phyloP scores from a whole-genome alignment of 1,284 basidiomycete genomes.

The Trichosporon sp. region DNA sequence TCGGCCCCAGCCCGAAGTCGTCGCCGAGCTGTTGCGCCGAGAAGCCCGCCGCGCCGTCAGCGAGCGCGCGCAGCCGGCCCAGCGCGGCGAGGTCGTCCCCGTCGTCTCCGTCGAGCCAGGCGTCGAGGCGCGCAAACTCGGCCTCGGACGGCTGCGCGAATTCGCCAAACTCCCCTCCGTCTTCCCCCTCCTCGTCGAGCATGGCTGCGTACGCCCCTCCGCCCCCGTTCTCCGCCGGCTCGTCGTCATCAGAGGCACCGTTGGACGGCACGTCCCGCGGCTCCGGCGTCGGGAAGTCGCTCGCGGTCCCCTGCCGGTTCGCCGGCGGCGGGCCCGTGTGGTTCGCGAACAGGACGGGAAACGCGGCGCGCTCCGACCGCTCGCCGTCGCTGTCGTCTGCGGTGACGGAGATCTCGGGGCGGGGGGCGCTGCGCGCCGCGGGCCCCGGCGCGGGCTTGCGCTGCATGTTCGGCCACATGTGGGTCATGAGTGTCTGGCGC shows the following conservation, averaged over 20 bases:
- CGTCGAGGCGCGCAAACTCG: conserved; percentile 41
- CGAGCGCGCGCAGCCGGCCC: background rate
- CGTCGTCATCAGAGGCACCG: conserved; percentile 6
- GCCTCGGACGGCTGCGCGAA: conserved; percentile 19
- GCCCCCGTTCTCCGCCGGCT: background rate
- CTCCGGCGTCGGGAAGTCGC: conserved; percentile 15
- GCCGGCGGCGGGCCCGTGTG: background rate
- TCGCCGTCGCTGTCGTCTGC: conserved; percentile 13
- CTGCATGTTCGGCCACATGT: conserved; percentile 44
- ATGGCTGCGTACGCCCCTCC: background rate
- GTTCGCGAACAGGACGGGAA: conserved; percentile 17
- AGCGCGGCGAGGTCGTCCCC: conserved; percentile 10
- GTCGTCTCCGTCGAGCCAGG: conserved; percentile 38
- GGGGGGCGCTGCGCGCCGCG: background rate
- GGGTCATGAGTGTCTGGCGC: conserved; percentile 44
- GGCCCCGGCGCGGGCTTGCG: conserved; percentile 13
- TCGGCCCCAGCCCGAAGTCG: background rate
- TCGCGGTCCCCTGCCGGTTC: conserved; percentile 3
- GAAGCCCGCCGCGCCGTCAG: background rate
- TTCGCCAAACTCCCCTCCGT: conserved; percentile 17
- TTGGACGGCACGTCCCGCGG: background rate
- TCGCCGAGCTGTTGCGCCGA: background rate
- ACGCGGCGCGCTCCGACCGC: conserved; percentile 3
- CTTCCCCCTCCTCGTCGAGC: background rate
- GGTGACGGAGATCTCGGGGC: conserved; percentile 9